These are phyloP conservation scores for Ceriops tagal DNA, from an alignment of 345 rosid species.

Conservation along the genomic window DNA sequence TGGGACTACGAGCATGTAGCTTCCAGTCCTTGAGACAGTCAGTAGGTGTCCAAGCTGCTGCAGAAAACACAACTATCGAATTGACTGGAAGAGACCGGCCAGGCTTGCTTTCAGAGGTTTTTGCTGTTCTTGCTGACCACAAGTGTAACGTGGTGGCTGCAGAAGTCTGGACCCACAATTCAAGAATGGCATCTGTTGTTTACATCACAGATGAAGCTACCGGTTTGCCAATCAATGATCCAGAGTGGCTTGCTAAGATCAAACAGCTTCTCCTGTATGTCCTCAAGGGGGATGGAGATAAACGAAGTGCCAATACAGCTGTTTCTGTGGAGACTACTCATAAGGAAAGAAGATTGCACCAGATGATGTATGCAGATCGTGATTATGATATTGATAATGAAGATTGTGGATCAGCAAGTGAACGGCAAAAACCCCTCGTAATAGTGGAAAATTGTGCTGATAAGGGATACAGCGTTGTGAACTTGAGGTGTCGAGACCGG, in stretches of 20 bases:
- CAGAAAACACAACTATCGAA: slow-evolving; percentile 57
- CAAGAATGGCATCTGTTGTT: slow-evolving; percentile 75
- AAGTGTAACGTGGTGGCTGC: slow-evolving; percentile 70
- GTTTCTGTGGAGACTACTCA: slow-evolving; percentile 65
- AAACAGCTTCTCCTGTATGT: slow-evolving; percentile 61
- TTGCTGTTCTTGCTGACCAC: slow-evolving; percentile 66
- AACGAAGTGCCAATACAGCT: slow-evolving; percentile 56
- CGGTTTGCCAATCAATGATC: slow-evolving; percentile 49
- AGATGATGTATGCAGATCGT: slow-evolving; percentile 80
- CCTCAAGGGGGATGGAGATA: slow-evolving; percentile 59
- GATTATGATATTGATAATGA: slow-evolving; percentile 48
- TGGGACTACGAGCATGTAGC: slow-evolving; percentile 55
- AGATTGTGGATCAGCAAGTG: slow-evolving; percentile 33
- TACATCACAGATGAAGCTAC: slow-evolving; percentile 56
- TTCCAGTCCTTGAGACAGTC: slow-evolving; percentile 62
- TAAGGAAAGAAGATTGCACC: slow-evolving; percentile 69
- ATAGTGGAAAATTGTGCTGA: slow-evolving; percentile 55
- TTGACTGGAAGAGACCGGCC: slow-evolving; percentile 77
- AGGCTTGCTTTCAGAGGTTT: slow-evolving; percentile 71
- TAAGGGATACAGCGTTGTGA: slow-evolving; percentile 69
- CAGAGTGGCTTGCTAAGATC: slow-evolving; percentile 47
- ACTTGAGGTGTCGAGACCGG: slow-evolving; percentile 61
- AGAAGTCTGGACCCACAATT: slow-evolving; percentile 87
- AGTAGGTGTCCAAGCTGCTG: slow-evolving; percentile 55
- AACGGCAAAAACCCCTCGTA: slow-evolving; percentile 39